Base-by-base conservation (phyloP, 1,284 basidiomycete genomes). In the Heterobasidion irregulare region DNA sequence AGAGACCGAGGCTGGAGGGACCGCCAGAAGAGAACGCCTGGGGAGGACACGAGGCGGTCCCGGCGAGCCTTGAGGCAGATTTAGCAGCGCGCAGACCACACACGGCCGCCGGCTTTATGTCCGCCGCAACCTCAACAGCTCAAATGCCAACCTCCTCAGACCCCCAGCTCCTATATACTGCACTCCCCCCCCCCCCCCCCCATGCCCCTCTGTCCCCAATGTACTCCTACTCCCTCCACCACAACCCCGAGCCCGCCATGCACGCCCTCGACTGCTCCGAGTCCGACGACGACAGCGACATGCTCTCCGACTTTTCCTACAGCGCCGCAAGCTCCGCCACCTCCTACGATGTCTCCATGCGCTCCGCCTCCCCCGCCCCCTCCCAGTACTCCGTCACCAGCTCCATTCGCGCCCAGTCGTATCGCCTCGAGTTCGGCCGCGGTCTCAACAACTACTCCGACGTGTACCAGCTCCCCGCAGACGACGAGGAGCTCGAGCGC, bases 361-460 rank as follows among this genome's bases (percentile, higher is more conserved):
- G 83, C 51, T 84, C 86, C 2, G 68, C 68, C 1, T 87, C 86
- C 2, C 86, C 86, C 2, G 66, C 70, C 8, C 83, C 81, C 8
- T 89, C 86, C n/a, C 75, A 88, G 6, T 75, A 77, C 62, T 88
- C 86, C 0, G 66, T 87, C 63, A 83, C 84, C 0, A 80, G 75
- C 59, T 86, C 84, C 0, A 59, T 86, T 47, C 79, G 77, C 26
- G 78, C 75, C 12, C 74, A 77, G 44, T 76, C 79, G 1, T 84
- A 81, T 66, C 77, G 75, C 50, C 75, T 81, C 43, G 86, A 89
- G 62, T 84, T 80, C 58, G 88, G 88, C 0, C 73, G 88, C 38
- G 76, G 74, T 26, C 66, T 90, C 50, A 89, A 90, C 68, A 88
- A 82, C 59, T 86, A 86, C 59, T 89, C 87, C 0, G 84, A 90